phyloP scores from a whole-genome alignment of 768 basidiomycete species.

The Pluteus cervinus region DNA sequence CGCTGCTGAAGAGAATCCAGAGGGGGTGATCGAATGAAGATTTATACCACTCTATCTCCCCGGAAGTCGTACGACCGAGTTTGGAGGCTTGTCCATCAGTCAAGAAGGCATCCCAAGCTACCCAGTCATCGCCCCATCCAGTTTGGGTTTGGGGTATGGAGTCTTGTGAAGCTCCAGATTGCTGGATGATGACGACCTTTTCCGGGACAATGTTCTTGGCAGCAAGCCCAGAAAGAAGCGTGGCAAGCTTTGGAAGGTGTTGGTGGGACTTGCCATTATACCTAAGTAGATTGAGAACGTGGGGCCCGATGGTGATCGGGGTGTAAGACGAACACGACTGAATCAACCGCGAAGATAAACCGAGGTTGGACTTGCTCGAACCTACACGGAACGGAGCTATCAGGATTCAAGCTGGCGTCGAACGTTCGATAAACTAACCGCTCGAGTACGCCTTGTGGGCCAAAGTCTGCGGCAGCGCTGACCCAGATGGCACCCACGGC shows the following conservation, averaged over 20 bases:
- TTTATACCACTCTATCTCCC: constrained; percentile 60
- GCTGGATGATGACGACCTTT: constrained; percentile 55
- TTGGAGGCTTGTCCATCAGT: constrained; percentile 35
- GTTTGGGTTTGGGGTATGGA: constrained; percentile 30
- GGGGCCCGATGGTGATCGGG: constrained; percentile 5
- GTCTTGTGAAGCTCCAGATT: too few species aligned
- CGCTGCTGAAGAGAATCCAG: constrained; percentile 83
- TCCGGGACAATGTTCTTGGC: constrained; percentile 28
- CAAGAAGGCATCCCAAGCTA: constrained; percentile 49
- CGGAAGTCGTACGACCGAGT: constrained; percentile 42
- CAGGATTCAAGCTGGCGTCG: constrained; percentile 1
- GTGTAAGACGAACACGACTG: constrained; percentile 48
- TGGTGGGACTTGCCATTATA: constrained; percentile 69
- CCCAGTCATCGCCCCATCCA: constrained; percentile 44
- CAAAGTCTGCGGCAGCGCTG: constrained; percentile 78
- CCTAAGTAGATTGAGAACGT: constrained; percentile 25
- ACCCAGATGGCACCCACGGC: constrained; percentile 82
- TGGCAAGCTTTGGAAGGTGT: constrained; percentile 58
- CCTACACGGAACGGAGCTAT: constrained; percentile 22
- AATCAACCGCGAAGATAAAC: constrained; percentile 68
- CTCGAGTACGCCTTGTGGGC: constrained; percentile 71
- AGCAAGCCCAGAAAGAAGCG: constrained; percentile 47
- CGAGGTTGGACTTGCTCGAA: constrained; percentile 77
- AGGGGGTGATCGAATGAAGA: constrained; percentile 71
- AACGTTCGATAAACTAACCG: constrained; percentile 32